phyloP scores from a whole-genome alignment of 2,329 filamentous ascomycete genomes.

The Nigrospora sphaerica region DNA sequence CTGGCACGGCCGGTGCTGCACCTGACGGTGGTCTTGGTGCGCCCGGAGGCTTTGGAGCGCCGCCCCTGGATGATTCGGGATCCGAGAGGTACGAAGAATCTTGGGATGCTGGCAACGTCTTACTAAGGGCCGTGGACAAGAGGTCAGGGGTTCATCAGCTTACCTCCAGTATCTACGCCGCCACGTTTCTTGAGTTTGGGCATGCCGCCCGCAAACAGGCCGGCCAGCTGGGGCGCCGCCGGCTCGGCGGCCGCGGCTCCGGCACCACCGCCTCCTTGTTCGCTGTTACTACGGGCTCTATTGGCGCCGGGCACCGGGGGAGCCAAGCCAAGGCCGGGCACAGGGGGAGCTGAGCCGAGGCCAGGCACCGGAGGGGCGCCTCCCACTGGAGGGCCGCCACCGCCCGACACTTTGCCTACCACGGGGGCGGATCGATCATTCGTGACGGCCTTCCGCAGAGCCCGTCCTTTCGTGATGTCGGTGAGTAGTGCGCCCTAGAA shows the following conservation, averaged over 20 bases:
- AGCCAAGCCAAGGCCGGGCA: constrained; percentile 65
- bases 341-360: constrained; percentile 65
- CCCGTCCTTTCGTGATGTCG: constrained; percentile 78
- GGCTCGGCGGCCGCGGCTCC: constrained; percentile 38
- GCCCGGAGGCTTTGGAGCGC: constrained; percentile 45
- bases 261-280: constrained; percentile 47
- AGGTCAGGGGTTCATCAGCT: constrained; percentile 11
- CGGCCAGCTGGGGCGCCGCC: constrained; percentile 72
- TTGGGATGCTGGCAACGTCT: constrained; percentile 42
- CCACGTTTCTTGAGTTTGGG: constrained; percentile 87
- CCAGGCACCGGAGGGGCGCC: constrained; percentile 77
- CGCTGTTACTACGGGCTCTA: constrained; percentile 78
- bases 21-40: constrained; percentile 54
- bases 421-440: constrained; percentile 87
- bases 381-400: constrained; percentile 49
- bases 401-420: constrained; percentile 49
- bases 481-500: constrained; percentile 73
- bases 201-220: constrained; percentile 89
- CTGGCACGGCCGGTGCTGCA: constrained; percentile 52
- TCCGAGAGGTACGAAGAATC: constrained; percentile 75
- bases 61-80: constrained; percentile 47
- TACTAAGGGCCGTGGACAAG: neutral
- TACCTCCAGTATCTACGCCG: constrained; percentile 66
- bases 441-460: constrained; percentile 77
- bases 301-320: constrained; percentile 61